Evolutionary conservation across 257 asterid genomes (phyloP).

Genomic region (Catharanthus roseus): DNA sequence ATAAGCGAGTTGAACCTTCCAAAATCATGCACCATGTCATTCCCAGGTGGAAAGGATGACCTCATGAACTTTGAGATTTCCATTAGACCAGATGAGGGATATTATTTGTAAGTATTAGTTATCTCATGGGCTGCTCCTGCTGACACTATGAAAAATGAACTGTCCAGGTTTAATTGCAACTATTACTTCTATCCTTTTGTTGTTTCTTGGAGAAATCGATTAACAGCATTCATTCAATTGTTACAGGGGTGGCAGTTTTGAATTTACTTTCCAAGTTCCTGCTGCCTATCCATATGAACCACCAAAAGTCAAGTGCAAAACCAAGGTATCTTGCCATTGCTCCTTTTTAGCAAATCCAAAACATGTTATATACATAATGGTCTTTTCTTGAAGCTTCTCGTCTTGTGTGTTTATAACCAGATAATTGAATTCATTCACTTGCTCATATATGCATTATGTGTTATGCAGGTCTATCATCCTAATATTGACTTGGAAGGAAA

Average conservation of each 20-base stretch:
- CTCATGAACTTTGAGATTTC: conserved; percentile 36
- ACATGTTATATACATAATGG: neutral
- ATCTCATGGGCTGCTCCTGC: neutral
- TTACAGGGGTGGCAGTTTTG: conserved; percentile 34
- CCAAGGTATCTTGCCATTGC: conserved; percentile 22
- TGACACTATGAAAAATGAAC: neutral
- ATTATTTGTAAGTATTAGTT: conserved; percentile 24
- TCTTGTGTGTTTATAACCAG: neutral
- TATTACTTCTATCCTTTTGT: neutral
- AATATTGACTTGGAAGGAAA: conserved; percentile 90
- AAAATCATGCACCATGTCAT: conserved; percentile 25
- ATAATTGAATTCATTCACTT: neutral
- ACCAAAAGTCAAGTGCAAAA: conserved; percentile 41
- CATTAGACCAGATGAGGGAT: conserved; percentile 33
- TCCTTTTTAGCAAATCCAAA: neutral
- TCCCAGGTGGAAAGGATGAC: conserved; percentile 36
- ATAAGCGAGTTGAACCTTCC: conserved; percentile 40
- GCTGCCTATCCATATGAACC: conserved; percentile 34
- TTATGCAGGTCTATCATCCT: conserved; percentile 78
- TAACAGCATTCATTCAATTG: neutral
- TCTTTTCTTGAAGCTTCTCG: neutral
- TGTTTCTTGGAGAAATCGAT: neutral
- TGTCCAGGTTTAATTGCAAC: neutral
- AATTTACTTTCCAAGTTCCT: conserved; percentile 30
- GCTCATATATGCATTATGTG: neutral